phyloP scores from a whole-genome alignment of 2,329 filamentous ascomycete species.

The Xylaria hypoxylon region DNA sequence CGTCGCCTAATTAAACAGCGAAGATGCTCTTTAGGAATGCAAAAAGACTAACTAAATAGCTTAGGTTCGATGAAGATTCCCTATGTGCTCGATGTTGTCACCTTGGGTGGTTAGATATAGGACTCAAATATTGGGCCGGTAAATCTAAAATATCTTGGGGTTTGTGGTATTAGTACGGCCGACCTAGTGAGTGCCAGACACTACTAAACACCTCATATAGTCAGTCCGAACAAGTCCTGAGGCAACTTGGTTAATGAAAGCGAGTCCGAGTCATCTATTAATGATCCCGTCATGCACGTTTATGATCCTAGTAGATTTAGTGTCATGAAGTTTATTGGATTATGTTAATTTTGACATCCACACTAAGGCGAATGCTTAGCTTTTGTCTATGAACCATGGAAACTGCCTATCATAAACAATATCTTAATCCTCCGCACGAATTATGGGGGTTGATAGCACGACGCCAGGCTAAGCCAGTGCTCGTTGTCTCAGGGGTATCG shows the following conservation, averaged over 20 bases:
- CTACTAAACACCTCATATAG: no score
- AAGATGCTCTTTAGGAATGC: neutral
- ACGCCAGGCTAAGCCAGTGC: constrained; percentile 3
- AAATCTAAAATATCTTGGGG: no score
- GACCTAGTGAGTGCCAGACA: no score
- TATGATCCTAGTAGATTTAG: neutral
- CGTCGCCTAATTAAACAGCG: neutral
- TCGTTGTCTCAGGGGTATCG: constrained; percentile 44
- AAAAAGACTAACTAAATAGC: no score
- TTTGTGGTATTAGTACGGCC: no score
- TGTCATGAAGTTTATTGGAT: constrained; percentile 11
- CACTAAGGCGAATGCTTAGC: neutral
- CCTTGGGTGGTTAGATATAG: no score
- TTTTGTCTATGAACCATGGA: constrained; percentile 31
- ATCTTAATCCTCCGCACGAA: neutral
- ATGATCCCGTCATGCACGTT: neutral
- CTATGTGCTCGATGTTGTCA: neutral
- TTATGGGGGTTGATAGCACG: constrained; percentile 5
- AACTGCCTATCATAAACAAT: constrained; percentile 16
- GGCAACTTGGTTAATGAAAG: neutral
- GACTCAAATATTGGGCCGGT: no score
- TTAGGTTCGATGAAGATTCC: neutral
- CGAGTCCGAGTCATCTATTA: neutral
- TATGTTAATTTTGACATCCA: constrained; percentile 19
- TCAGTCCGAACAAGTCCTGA: no score